phyloP scores from a whole-genome alignment of 2,329 filamentous ascomycete species.

The Claviceps africana region DNA sequence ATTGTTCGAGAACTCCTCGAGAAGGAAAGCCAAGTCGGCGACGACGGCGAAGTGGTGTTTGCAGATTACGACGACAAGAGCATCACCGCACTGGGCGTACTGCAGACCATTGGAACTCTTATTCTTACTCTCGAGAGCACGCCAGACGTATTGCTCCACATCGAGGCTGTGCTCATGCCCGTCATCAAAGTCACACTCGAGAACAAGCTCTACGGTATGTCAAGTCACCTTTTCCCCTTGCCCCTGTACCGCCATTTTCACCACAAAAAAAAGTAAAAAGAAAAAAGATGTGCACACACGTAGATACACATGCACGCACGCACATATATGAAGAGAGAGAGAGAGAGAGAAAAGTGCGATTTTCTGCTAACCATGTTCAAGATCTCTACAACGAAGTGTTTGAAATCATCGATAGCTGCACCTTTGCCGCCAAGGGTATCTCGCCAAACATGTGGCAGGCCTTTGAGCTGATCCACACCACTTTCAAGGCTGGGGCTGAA shows the following conservation, averaged over 20 bases:
- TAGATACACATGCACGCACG: too few relatives aligned
- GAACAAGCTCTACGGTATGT: constrained; percentile 82
- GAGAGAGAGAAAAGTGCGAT: not conserved
- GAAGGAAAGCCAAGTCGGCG: constrained; percentile 64
- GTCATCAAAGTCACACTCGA: constrained; percentile 92
- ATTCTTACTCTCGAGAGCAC: constrained; percentile 96
- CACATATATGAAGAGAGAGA: too few relatives aligned
- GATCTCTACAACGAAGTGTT: constrained; percentile 97
- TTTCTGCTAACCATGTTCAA: constrained; percentile 15
- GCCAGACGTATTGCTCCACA: constrained; percentile 83
- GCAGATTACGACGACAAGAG: constrained; percentile 98
- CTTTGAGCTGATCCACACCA: constrained; percentile 90
- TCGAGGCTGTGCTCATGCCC: constrained; percentile 93
- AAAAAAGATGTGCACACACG: too few relatives aligned
- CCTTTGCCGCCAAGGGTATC: constrained; percentile 90
- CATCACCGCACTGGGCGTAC: constrained; percentile 86
- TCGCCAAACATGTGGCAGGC: constrained; percentile 97
- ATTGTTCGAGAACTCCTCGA: constrained; percentile 87
- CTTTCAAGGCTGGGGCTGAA: constrained; percentile 93
- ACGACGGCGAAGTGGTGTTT: constrained; percentile 58
- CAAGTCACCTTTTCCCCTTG: not conserved
- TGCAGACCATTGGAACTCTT: constrained; percentile 94
- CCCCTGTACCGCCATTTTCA: too few relatives aligned
- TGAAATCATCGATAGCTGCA: constrained; percentile 98
- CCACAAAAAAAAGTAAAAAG: not conserved